Evolutionary conservation across 176 grass and related monocot species (phyloP), one percentile per base, ranked within the genome.

Genomic region (Oryza coarctata): DNA sequence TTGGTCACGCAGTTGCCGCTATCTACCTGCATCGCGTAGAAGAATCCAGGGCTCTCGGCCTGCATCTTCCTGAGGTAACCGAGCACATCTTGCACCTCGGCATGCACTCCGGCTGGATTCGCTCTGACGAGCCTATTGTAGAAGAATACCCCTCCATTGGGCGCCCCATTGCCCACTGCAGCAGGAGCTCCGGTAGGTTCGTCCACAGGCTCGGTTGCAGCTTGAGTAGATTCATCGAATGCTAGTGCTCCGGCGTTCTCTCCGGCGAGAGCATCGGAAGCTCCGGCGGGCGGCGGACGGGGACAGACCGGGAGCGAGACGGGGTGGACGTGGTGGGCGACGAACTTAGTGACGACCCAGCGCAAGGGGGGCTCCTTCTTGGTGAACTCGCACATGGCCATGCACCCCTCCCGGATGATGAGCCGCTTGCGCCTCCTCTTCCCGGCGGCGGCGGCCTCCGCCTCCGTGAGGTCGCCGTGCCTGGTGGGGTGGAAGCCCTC

Each of bases 351-450:
- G 9, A 92, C 90, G 47, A 80, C 74, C 90, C 90, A 92, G 64
- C 82, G 88, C 1, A 43, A 52, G 30, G 86, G 79, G 32, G 75
- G 50, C 43, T 89, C 90, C 75, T 84, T 92, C 63, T 81, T 87
- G 47, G 88, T 79, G 38, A 92, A 87, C 75, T 92, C 87, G 6
- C 89, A 58, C 90, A 92, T 92, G 49, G 90, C 90, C 87, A 89
- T 89, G 68, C 90, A 92, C 4, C 90, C 90, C 62, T 92, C 90
- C 31, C 90, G 86, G 39, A 87, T 62, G 45, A 83, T 86, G 35
- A 65, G 62, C 9, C 90, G 83, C 74, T 86, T 92, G 18, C 90
- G 82, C 39, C 36, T 12, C 68, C 82, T 81, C 79, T 86, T 92
- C 83, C 86, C 88, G 14, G 82, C 86, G 69, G 82, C 86, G 50